Evolutionary conservation across 345 rosid species (phyloP).

Genomic region (Acer saccharum): DNA sequence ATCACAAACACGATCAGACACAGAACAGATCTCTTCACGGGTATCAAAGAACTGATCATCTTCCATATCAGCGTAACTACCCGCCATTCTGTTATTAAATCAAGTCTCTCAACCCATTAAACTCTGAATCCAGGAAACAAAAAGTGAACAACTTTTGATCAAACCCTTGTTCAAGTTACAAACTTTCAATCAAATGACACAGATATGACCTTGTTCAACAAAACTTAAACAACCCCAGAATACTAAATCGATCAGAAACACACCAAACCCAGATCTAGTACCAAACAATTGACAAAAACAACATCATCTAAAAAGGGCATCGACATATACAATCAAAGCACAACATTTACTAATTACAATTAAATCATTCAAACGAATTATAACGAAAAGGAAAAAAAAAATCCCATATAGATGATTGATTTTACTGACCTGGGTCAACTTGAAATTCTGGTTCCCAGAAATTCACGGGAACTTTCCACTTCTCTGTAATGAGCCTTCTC

Average conservation of each 20-base stretch:
- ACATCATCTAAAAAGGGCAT: background rate
- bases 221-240: background rate
- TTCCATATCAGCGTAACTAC: constrained; percentile 35
- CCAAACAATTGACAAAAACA: background rate
- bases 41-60: constrained; percentile 61
- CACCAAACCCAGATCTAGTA: constrained; percentile 20
- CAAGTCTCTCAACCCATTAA: constrained; percentile 24
- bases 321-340: background rate
- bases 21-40: constrained; percentile 55
- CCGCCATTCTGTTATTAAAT: constrained; percentile 30
- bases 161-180: constrained; percentile 1
- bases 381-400: no score
- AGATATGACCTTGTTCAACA: constrained; percentile 1
- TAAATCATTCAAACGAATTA: background rate
- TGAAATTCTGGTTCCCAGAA: constrained; percentile 20
- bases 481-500: background rate
- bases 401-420: background rate
- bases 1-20: constrained; percentile 49
- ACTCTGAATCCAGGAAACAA: constrained; percentile 30
- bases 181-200: constrained; percentile 8
- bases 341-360: background rate
- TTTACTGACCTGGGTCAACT: constrained; percentile 29
- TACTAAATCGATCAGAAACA: constrained; percentile 3
- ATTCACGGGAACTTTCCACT: constrained; percentile 14
- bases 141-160: background rate